Evolutionary conservation across 257 asterid genomes (phyloP).

Genomic region (Primulina huaijiensis): DNA sequence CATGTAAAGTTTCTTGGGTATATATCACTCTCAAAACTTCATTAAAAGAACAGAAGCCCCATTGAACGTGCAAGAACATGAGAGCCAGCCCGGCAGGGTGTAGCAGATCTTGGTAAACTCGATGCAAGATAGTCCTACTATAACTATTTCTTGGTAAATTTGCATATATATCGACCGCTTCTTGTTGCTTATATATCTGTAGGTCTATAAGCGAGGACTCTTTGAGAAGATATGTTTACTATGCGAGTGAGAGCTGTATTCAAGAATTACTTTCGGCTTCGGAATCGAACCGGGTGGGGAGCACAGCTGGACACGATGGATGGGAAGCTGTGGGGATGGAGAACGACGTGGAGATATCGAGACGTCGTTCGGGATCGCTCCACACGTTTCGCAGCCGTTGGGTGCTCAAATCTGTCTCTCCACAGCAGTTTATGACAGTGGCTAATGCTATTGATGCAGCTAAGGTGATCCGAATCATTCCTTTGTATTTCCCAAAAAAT

Average conservation of each 20-base stretch:
- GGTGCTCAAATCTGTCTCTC: conserved; percentile 65
- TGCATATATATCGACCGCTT: too few relatives aligned
- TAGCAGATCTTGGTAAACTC: conserved; percentile 67
- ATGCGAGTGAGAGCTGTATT: conserved; percentile 88
- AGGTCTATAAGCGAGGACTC: conserved; percentile 99
- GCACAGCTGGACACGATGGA: conserved; percentile 30
- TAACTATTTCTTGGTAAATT: background rate
- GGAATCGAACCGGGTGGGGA: conserved; percentile 48
- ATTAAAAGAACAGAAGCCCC: conserved; percentile 24
- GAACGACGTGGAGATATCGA: conserved; percentile 79
- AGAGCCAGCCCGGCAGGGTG: conserved; percentile 50
- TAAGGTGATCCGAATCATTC: conserved; percentile 36
- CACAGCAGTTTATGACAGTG: conserved; percentile 67
- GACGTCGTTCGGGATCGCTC: conserved; percentile 64
- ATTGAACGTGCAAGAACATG: conserved; percentile 33
- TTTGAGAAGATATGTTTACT: conserved; percentile 68
- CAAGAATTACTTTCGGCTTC: conserved; percentile 86
- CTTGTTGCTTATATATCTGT: background rate
- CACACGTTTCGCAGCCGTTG: conserved; percentile 84
- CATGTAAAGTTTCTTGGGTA: background rate
- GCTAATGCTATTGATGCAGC: conserved; percentile 97
- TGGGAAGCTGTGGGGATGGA: conserved; percentile 65
- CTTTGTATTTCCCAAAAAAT: too few relatives aligned
- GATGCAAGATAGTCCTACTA: too few relatives aligned
- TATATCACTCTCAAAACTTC: conserved; percentile 13